These are phyloP conservation scores for Hypoxylon sp. DNA, from an alignment of 2,329 filamentous ascomycete species.

Conservation along the genomic window DNA sequence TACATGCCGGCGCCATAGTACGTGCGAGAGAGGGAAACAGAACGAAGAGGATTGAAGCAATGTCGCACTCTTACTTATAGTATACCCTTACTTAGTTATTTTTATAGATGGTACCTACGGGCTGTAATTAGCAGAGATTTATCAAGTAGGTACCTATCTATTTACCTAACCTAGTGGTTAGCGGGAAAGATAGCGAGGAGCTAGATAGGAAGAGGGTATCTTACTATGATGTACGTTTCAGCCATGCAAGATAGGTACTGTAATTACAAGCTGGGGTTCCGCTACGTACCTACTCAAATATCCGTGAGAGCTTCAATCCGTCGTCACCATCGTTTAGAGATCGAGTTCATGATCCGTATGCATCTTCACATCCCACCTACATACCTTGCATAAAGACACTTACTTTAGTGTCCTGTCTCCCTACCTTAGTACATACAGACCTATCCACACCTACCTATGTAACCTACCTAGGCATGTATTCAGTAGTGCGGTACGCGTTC, in stretches of 20 bases:
- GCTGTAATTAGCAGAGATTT: conserved; percentile 16
- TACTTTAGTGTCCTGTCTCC: conserved; percentile 7
- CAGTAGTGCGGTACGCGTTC: conserved; percentile 35
- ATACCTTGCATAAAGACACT: conserved; percentile 18
- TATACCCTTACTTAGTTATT: conserved; percentile 20
- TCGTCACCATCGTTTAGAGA: conserved; percentile 23
- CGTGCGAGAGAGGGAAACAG: conserved; percentile 1
- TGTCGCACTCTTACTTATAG: conserved; percentile 6
- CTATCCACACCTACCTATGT: conserved; percentile 33
- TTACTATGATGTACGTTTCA: conserved; percentile 23
- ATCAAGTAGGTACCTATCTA: conserved; percentile 14
- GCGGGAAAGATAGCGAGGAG: conserved; percentile 19
- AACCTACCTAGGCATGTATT: conserved; percentile 14
- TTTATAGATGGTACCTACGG: conserved; percentile 17
- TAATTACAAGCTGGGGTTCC: conserved; percentile 18
- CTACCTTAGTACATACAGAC: conserved; percentile 2
- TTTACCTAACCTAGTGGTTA: too few relatives aligned
- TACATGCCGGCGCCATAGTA: conserved; percentile 10
- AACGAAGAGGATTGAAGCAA: conserved; percentile 1
- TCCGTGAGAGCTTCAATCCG: conserved; percentile 2
- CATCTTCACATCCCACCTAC: conserved; percentile 18
- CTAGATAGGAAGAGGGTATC: conserved; percentile 26
- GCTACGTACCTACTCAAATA: not conserved
- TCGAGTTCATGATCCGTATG: conserved; percentile 24
- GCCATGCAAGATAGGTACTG: conserved; percentile 20